Base-by-base conservation (phyloP, 148 eudicot genomes). In the Spergularia bocconei region DNA sequence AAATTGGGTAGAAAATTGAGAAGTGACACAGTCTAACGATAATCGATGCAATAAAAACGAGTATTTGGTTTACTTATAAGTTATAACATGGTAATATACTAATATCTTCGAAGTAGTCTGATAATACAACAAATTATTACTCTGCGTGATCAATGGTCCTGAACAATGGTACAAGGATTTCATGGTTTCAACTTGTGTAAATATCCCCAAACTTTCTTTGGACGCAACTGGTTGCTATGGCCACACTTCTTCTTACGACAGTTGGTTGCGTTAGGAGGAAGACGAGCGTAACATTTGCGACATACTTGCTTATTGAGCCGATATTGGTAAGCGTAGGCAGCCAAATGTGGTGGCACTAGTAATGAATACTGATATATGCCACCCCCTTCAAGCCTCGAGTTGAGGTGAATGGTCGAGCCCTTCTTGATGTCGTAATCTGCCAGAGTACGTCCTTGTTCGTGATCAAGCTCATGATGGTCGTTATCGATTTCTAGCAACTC, bases 231-330 rank as follows among this genome's bases (percentile, higher is more conserved):
- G 57, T 23, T 75, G 52, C 23, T 65, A 23, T 67, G 72, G 52
- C 72, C 78, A 54, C 78, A 67, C 29, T 67, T 75, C 47, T 75
- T 67, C 72, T 75, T 75, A 55, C 72, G 53, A 25, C 72, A 75
- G 10, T 67, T 75, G 38, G 78, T 75, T 16, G 74, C 74, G 19
- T 62, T 47, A 6, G 11, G 19, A 6, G 74, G 74, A 0, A 71
- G 64, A 0, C 61, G 62, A 16, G 63, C 72, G 50, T 75, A 41
- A 69, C 78, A 75, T 25, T 75, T 67, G 20, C 65, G 17, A 25
- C 72, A 67, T 0, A 75, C 70, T 44, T 41, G 36, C 72, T 75
- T 75, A 11, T 56, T 44, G 2, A 67, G 21, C 39, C 19, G 55
- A 25, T 19, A 6, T 4, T 47, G 47, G 25, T 17, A 11, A 1